Base-by-base conservation (phyloP, 2,329 filamentous ascomycete species). In the Nemania diffusa region DNA sequence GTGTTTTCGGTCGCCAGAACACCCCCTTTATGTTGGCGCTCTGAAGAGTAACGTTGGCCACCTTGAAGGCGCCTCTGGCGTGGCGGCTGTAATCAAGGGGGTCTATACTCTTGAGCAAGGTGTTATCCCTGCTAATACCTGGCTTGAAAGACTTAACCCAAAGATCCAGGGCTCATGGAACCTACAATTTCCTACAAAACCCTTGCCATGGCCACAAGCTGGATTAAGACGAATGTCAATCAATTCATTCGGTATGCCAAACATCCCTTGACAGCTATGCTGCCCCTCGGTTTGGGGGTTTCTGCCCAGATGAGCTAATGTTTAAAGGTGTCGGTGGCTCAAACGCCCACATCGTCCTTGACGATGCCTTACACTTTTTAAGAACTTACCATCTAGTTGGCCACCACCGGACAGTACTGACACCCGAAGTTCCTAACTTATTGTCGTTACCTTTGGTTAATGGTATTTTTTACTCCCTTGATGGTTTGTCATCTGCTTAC, bases 41-140 rank as follows among this genome's bases (percentile, higher is more conserved):
- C 29, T 73, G 40, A 72, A 73, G 55, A 69, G 66, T 40, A 73
- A 72, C 40, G 48, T 73, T 20, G 71, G 70, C 6, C 71, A 73
- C 37, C 57, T 65, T 5, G 70, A 72, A 51, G 67, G 68, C 17
- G 65, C 67, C 32, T 65, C 68, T 13, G 70, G 71, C 4, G 55
- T 72, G 1, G 69, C 71, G 22, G 66, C 66, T 5, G 53, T 73
- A 9, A 71, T 73, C 52, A 73, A 73, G 37, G 64, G 66, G n/a
- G n/a, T 73, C 29, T 62, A 65, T 50, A 69, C 69, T n/a, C 61
- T 72, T 24, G 68, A 73, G 53, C 52, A 66, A 13, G 66, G 68
- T 11, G 34, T 71, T 6, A 72, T 73, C 27, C 70, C 70, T 17
- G 64, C 68, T 26, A 73, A 73, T 44, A 53, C 70, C 17, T 68